phyloP scores from a whole-genome alignment of 2,329 filamentous ascomycete species.

The Colletotrichum spinosum region DNA sequence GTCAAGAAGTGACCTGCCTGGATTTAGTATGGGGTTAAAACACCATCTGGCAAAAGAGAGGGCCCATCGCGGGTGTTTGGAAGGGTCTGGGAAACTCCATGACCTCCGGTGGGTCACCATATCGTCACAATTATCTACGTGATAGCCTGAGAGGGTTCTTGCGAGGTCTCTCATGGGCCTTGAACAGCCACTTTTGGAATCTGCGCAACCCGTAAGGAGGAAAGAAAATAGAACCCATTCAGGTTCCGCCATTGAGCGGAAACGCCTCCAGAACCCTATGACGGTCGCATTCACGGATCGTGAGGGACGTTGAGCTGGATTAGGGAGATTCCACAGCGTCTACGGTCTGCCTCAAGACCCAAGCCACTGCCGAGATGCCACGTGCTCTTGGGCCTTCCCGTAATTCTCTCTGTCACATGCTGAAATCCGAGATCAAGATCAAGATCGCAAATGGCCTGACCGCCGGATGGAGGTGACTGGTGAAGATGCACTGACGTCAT shows the following conservation, averaged over 20 bases:
- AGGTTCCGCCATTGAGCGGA: no score
- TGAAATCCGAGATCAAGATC: background rate
- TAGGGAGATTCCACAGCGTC: no score
- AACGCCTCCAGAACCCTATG: no score
- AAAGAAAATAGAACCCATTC: no score
- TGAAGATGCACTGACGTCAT: constrained; percentile 26
- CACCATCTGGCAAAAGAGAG: background rate
- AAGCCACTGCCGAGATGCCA: no score
- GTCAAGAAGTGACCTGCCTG: background rate
- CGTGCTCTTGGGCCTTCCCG: no score
- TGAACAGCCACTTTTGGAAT: no score
- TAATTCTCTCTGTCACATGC: constrained; percentile 21
- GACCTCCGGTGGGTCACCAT: background rate
- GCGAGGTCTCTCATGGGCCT: no score
- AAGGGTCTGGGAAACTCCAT: background rate
- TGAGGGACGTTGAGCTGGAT: background rate
- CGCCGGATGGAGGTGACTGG: background rate
- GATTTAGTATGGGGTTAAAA: background rate
- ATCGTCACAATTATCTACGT: background rate
- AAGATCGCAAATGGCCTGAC: background rate
- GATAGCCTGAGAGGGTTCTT: no score
- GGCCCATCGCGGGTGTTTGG: background rate
- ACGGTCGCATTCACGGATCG: no score
- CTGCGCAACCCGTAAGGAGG: no score
- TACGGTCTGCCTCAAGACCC: no score